phyloP scores from a whole-genome alignment of 768 basidiomycete species.

The Cyathus striatus region DNA sequence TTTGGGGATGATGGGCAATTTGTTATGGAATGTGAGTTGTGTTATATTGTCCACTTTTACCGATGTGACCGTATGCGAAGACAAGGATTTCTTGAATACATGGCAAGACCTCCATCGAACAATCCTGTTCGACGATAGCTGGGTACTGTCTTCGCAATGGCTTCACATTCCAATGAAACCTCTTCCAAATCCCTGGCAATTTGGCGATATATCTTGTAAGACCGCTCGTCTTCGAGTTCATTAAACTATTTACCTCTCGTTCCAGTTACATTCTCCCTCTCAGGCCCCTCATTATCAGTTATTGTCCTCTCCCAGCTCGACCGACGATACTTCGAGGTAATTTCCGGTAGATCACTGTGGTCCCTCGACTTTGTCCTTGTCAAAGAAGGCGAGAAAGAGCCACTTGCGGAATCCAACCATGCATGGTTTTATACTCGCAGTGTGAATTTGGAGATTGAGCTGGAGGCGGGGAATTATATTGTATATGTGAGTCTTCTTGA shows the following conservation, averaged over 20 bases:
- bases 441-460: conserved; percentile 34
- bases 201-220: conserved; percentile 51
- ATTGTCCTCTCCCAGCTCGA: conserved; percentile 51
- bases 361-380: conserved; percentile 46
- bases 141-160: conserved; percentile 47
- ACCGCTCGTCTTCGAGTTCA: conserved; percentile 2
- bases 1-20: conserved; percentile 48
- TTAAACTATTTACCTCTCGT: neutral
- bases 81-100: conserved; percentile 36
- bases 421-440: conserved; percentile 32
- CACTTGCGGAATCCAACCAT: conserved; percentile 29
- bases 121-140: conserved; percentile 40
- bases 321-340: conserved; percentile 41
- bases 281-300: conserved; percentile 33
- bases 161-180: conserved; percentile 37
- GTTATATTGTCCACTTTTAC: neutral
- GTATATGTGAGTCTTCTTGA: conserved; percentile 34
- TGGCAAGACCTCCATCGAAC: conserved; percentile 41
- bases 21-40: conserved; percentile 40
- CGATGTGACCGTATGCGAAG: conserved; percentile 11
- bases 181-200: conserved; percentile 44
- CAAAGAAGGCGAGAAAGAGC: conserved; percentile 36
- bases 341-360: conserved; percentile 39
- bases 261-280: conserved; percentile 31
- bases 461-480: conserved; percentile 38